Conservation (phyloP, 805 yeast genomes). For the Komagataella pseudopastoris region DNA sequence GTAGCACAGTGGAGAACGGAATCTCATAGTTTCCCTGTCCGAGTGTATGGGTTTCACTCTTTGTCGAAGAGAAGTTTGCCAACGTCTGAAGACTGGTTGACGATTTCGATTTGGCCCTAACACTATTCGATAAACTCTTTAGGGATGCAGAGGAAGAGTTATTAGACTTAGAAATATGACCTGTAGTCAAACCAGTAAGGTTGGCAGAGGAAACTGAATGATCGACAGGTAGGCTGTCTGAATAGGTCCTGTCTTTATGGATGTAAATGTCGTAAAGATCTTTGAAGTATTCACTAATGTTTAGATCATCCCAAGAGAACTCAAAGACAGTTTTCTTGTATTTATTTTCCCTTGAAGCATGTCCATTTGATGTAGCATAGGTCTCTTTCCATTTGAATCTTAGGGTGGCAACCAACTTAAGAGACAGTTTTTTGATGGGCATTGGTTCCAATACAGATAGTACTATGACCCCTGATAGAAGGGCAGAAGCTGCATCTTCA, state of each 20-base stretch:
- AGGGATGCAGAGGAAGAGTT: slow-evolving; percentile 31
- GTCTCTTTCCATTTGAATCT: slow-evolving; percentile 53
- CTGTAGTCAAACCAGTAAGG: slow-evolving; percentile 14
- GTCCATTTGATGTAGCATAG: slow-evolving; percentile 29
- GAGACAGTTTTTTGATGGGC: slow-evolving; percentile 44
- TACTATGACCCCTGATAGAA: slow-evolving; percentile 67
- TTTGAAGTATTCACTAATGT: slow-evolving; percentile 26
- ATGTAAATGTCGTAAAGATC: slow-evolving; percentile 2
- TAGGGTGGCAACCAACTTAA: slow-evolving; percentile 56
- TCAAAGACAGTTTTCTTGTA: slow-evolving; percentile 59
- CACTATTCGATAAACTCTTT: slow-evolving; percentile 14
- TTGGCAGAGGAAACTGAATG: slow-evolving; percentile 3
- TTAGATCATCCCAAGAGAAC: slow-evolving; percentile 63
- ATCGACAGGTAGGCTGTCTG: background rate
- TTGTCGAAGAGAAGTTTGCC: slow-evolving; percentile 5
- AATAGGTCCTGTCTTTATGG: background rate
- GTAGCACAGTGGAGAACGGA: slow-evolving; percentile 76
- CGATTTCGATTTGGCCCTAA: slow-evolving; percentile 22
- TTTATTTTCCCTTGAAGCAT: slow-evolving; percentile 28
- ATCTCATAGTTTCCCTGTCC: slow-evolving; percentile 77
- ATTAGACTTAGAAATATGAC: slow-evolving; percentile 19
- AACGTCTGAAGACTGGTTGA: slow-evolving; percentile 14
- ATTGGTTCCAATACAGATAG: slow-evolving; percentile 67
- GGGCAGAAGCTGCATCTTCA: slow-evolving; percentile 63
- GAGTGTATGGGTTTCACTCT: slow-evolving; percentile 24